These are phyloP conservation scores for Hemerocallis citrina DNA, from an alignment of 106 monocot genomes.

Conservation along the genomic window DNA sequence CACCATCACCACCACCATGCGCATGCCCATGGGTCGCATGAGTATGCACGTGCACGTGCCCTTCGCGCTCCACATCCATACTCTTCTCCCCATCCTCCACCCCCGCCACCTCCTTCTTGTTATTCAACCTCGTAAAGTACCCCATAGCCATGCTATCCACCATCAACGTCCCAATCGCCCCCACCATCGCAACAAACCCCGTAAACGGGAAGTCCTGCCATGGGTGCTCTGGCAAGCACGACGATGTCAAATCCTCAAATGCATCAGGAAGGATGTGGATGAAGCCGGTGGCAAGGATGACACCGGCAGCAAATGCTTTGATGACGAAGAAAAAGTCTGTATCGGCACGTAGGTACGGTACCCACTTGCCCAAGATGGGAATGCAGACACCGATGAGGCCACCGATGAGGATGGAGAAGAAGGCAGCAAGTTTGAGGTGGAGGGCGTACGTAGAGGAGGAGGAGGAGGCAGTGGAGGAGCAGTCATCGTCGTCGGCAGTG, in stretches of 20 bases:
- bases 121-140: constrained; percentile 13
- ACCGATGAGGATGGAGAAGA: constrained; percentile 30
- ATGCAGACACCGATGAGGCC: constrained; percentile 19
- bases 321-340: constrained; percentile 23
- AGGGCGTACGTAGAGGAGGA: constrained; percentile 1
- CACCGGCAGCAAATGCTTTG: constrained; percentile 50
- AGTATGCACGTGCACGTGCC: constrained; percentile 12
- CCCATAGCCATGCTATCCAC: constrained; percentile 28
- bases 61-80: background rate
- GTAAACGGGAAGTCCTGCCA: constrained; percentile 39
- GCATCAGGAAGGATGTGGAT: constrained; percentile 47
- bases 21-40: constrained; percentile 36
- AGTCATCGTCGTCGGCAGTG: constrained; percentile 18
- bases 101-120: background rate
- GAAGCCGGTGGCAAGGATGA: constrained; percentile 43
- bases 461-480: constrained; percentile 8
- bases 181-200: constrained; percentile 33
- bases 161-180: constrained; percentile 35
- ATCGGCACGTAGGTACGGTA: constrained; percentile 19
- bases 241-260: constrained; percentile 13
- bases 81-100: background rate
- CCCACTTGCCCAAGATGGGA: constrained; percentile 18
- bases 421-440: constrained; percentile 19
- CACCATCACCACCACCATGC: constrained; percentile 3
- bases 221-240: constrained; percentile 12